A percentile compares a stretch with the other conserved stretches of the same genome.
Conservation (phyloP, 2,329 filamentous ascomycete genomes). For the Aphanoascus verrucosus region DNA sequence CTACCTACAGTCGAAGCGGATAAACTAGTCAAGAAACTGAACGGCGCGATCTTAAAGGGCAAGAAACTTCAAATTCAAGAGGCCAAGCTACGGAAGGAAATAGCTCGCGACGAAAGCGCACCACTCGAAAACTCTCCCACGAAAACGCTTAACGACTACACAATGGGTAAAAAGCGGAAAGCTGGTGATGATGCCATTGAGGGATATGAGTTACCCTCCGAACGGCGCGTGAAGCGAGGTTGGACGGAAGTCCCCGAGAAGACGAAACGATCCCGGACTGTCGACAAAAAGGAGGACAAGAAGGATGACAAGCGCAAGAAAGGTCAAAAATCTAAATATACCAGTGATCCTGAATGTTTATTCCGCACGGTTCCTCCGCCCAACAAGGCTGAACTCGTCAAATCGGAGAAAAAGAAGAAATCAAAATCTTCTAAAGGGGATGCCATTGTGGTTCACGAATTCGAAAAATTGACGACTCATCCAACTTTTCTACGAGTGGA, state of each 20-base stretch:
- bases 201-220: constrained; percentile 61
- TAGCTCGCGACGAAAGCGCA: constrained; percentile 6
- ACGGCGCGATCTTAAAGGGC: constrained; percentile 75
- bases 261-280: constrained; percentile 33
- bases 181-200: constrained; percentile 46
- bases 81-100: constrained; percentile 46
- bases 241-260: constrained; percentile 59
- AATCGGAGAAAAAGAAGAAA: constrained; percentile 43
- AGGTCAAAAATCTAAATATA: constrained; percentile 62
- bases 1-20: constrained; percentile 71
- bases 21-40: constrained; percentile 82
- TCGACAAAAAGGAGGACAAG: constrained; percentile 40
- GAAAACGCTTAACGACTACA: constrained; percentile 30
- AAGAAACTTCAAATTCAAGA: constrained; percentile 75
- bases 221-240: constrained; percentile 73
- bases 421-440: constrained; percentile 51
- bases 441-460: constrained; percentile 70
- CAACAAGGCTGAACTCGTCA: constrained; percentile 32
- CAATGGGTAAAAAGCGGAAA: constrained; percentile 42
- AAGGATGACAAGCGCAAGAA: constrained; percentile 47
- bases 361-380: constrained; percentile 73
- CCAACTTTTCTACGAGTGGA: constrained; percentile 65
- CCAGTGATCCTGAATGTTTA: constrained; percentile 66
- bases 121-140: constrained; percentile 25
- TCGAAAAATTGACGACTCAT: constrained; percentile 71